Conservation (phyloP, 2,329 filamentous ascomycete species). For the Paraphoma sp. region DNA sequence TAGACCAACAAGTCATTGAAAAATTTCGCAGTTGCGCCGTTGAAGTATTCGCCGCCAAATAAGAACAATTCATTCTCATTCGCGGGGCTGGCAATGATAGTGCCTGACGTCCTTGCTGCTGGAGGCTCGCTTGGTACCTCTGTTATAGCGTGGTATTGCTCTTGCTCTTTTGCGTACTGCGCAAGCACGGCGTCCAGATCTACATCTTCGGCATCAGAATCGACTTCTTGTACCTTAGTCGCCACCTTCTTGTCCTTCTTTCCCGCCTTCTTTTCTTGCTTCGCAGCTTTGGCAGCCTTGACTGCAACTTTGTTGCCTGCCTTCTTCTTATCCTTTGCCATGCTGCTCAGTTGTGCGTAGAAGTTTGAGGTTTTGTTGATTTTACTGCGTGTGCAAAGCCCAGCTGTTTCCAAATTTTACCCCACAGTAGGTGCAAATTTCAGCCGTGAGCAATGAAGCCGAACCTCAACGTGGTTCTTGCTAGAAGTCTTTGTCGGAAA, state of each 20-base stretch:
- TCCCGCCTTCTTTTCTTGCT: constrained; percentile 83
- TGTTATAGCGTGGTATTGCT: constrained; percentile 91
- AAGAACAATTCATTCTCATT: constrained; percentile 88
- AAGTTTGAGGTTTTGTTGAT: not conserved
- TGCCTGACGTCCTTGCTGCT: constrained; percentile 77
- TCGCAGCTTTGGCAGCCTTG: constrained; percentile 65
- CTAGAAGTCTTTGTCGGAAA: no score
- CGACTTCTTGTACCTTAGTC: constrained; percentile 72
- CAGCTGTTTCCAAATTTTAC: constrained; percentile 5
- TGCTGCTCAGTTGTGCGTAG: constrained; percentile 12
- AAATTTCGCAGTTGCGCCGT: constrained; percentile 81
- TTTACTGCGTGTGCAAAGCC: no score
- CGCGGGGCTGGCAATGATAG: constrained; percentile 82
- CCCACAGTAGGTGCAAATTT: constrained; percentile 30
- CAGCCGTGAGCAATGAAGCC: not conserved
- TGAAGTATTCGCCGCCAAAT: constrained; percentile 95
- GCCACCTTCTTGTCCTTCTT: constrained; percentile 82
- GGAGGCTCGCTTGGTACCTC: constrained; percentile 78
- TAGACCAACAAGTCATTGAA: constrained; percentile 73
- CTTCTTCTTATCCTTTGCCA: constrained; percentile 64
- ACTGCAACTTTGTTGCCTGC: constrained; percentile 52
- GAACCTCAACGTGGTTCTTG: no score
- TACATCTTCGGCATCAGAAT: constrained; percentile 89
- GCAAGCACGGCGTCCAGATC: constrained; percentile 93
- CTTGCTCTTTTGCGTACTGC: constrained; percentile 89